Percentiles rank a stretch among this genome's conserved stretches.
These are phyloP conservation scores for Phytophthora hibernalis DNA, from an alignment of 352 stramenopile genomes.

Conservation along the genomic window DNA sequence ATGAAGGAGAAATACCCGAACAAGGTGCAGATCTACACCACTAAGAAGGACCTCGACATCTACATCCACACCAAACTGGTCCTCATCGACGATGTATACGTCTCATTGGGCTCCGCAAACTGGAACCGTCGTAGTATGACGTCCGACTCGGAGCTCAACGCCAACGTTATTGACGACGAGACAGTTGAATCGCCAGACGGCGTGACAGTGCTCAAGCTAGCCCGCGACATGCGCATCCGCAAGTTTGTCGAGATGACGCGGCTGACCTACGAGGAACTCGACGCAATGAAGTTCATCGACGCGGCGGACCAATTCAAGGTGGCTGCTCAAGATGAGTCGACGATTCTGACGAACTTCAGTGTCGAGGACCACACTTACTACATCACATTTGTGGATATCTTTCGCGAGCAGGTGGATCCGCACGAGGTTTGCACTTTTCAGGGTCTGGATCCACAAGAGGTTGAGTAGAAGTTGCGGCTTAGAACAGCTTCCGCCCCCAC, in stretches of 20 bases:
- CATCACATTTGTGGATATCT: constrained; percentile 9
- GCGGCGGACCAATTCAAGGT: constrained; percentile 48
- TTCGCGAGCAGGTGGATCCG: constrained; percentile 28
- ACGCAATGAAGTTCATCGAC: constrained; percentile 57
- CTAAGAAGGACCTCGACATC: constrained; percentile 40
- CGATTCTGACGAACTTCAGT: constrained; percentile 35
- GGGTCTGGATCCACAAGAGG: constrained; percentile 14
- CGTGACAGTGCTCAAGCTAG: constrained; percentile 45
- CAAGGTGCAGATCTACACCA: constrained; percentile 51
- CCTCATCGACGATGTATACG: constrained; percentile 71
- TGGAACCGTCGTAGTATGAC: constrained; percentile 65
- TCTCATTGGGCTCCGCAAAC: constrained; percentile 66
- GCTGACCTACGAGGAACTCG: constrained; percentile 43
- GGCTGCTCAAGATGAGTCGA: constrained; percentile 25
- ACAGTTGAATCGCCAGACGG: constrained; percentile 35
- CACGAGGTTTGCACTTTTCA: constrained; percentile 27
- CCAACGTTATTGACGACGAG: constrained; percentile 58
- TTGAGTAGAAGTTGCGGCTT: constrained; percentile 1
- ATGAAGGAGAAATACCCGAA: constrained; percentile 40
- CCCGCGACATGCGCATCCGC: constrained; percentile 56
- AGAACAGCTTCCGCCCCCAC: neutral
- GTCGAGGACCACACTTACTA: constrained; percentile 15
- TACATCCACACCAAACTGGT: constrained; percentile 69
- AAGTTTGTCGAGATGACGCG: constrained; percentile 71
- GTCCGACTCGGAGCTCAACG: constrained; percentile 63